Percentiles rank a stretch among this genome's conserved stretches.
phyloP scores from a whole-genome alignment of 2,329 filamentous ascomycete species.

The Colletotrichum liriopes region DNA sequence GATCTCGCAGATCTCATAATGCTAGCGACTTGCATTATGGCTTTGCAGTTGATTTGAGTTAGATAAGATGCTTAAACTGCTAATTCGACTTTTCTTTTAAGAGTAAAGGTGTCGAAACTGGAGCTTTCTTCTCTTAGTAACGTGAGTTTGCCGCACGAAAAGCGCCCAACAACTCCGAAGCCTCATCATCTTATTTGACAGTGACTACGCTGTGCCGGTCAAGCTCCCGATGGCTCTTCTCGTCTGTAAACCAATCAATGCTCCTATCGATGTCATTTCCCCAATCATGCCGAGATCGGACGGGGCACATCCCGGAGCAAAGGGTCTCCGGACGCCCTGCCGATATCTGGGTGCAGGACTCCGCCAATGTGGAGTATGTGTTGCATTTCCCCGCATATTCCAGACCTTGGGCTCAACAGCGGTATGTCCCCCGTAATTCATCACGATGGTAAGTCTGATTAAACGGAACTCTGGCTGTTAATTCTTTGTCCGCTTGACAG shows the following conservation, averaged over 20 bases:
- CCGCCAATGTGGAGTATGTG: not conserved
- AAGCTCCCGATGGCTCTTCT: conserved; percentile 24
- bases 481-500: too few relatives aligned
- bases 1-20: conserved; percentile 20
- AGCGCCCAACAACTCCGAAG: not conserved
- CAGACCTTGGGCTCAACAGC: conserved; percentile 5
- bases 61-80: not conserved
- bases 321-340: conserved; percentile 16
- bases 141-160: not conserved
- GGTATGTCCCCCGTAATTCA: conserved; percentile 5
- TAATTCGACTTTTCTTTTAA: not conserved
- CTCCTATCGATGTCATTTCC: conserved; percentile 24
- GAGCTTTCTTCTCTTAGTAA: not conserved
- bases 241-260: conserved; percentile 18
- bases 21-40: conserved; percentile 25
- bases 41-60: not conserved
- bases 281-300: conserved; percentile 29
- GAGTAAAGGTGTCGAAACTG: not conserved
- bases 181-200: conserved; percentile 24
- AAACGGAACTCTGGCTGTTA: not conserved
- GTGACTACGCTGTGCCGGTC: conserved; percentile 11
- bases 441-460: not conserved
- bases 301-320: conserved; percentile 29
- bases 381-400: conserved; percentile 22
- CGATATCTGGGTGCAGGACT: conserved; percentile 28